Evolutionary conservation across 495 filamentous ascomycete genomes (phyloP).

Genomic region (Annulohypoxylon bovei): DNA sequence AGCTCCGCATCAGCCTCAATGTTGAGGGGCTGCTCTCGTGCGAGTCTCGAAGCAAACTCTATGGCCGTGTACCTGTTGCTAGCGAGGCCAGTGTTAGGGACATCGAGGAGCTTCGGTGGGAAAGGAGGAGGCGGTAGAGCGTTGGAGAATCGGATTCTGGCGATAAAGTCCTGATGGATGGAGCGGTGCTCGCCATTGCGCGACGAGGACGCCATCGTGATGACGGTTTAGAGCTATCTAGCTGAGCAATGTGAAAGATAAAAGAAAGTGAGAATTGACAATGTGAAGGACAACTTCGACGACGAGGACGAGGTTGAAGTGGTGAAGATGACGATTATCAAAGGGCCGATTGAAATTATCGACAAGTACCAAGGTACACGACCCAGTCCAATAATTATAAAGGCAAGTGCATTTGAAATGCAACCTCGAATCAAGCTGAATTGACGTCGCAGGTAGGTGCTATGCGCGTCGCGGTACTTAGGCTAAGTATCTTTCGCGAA

Average conservation of each 20-base stretch:
- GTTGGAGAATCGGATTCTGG: slow-evolving; percentile 93
- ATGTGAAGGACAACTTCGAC: background rate
- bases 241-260: background rate
- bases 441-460: background rate
- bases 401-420: background rate
- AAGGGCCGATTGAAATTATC: background rate
- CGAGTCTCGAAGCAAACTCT: slow-evolving; percentile 85
- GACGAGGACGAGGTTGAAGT: background rate
- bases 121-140: slow-evolving; percentile 90
- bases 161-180: slow-evolving; percentile 95
- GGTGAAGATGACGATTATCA: background rate
- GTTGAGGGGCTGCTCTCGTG: slow-evolving; percentile 90
- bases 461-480: slow-evolving; percentile 24
- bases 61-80: slow-evolving; percentile 85
- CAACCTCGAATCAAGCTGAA: background rate
- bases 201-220: slow-evolving; percentile 56
- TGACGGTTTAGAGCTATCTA: slow-evolving; percentile 14
- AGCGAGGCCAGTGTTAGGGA: slow-evolving; percentile 88
- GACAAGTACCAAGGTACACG: background rate
- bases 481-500: background rate
- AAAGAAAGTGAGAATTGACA: background rate
- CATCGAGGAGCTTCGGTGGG: slow-evolving; percentile 94
- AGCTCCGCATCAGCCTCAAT: slow-evolving; percentile 98
- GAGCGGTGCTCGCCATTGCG: slow-evolving; percentile 64
- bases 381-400: slow-evolving; percentile 2